These are phyloP conservation scores for Hypoxylon sp. DNA, from an alignment of 2,329 filamentous ascomycete genomes.

Conservation along the genomic window DNA sequence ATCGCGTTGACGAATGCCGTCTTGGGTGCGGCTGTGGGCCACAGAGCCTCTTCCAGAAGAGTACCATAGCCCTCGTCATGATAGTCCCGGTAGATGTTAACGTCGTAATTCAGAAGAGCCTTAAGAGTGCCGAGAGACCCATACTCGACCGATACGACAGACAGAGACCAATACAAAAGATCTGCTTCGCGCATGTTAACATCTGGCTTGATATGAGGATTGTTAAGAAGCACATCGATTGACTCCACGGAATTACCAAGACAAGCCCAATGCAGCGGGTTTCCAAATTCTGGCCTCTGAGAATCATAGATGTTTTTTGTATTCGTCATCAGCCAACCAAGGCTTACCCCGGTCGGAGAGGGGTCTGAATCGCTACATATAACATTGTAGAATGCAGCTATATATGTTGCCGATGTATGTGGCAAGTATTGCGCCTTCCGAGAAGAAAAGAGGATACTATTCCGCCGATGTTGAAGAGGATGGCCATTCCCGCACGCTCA, in stretches of 20 bases:
- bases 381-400: slow-evolving; percentile 27
- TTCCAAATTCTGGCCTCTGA: slow-evolving; percentile 13
- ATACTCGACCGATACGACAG: slow-evolving; percentile 15
- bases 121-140: slow-evolving; percentile 20
- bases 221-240: slow-evolving; percentile 16
- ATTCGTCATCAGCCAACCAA: slow-evolving; percentile 17
- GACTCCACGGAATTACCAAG: slow-evolving; percentile 20
- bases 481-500: slow-evolving; percentile 14
- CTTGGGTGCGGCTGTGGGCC: too few species aligned
- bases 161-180: slow-evolving; percentile 10
- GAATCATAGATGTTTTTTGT: not conserved
- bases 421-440: too few species aligned
- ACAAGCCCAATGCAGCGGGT: slow-evolving; percentile 25
- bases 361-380: slow-evolving; percentile 3
- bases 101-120: slow-evolving; percentile 16
- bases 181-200: not conserved
- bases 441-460: slow-evolving; percentile 14
- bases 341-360: slow-evolving; percentile 2
- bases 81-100: slow-evolving; percentile 15
- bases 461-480: slow-evolving; percentile 12
- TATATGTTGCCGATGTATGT: slow-evolving; percentile 11
- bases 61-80: slow-evolving; percentile 8
- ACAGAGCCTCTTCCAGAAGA: slow-evolving; percentile 20
- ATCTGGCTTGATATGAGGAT: slow-evolving; percentile 12
- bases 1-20: slow-evolving; percentile 23